Percentiles rank a stretch among this genome's conserved stretches.
Evolutionary conservation across 495 filamentous ascomycete genomes (phyloP).

Genomic region (Lineolata rhizophorae): DNA sequence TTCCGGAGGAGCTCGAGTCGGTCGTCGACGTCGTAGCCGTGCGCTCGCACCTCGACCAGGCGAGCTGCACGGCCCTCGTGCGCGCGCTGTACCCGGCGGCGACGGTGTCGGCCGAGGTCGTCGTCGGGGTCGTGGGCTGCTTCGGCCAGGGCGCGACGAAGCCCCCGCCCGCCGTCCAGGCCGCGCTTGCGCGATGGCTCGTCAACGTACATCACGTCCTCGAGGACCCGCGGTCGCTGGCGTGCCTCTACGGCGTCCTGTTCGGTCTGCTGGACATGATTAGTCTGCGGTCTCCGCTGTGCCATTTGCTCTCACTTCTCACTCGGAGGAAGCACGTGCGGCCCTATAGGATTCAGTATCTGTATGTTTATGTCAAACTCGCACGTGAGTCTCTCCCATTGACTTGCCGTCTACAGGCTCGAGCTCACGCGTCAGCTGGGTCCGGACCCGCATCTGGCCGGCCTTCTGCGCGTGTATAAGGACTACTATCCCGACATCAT

Average conservation of each 20-base stretch:
- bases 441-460: constrained; percentile 52
- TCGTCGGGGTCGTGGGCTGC: constrained; percentile 46
- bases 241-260: constrained; percentile 51
- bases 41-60: constrained; percentile 53
- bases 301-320: constrained; percentile 63
- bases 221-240: constrained; percentile 39
- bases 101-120: constrained; percentile 34
- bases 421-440: constrained; percentile 35
- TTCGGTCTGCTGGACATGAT: constrained; percentile 76
- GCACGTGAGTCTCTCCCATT: not conserved
- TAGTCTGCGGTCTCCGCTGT: constrained; percentile 45
- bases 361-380: constrained; percentile 28
- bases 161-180: constrained; percentile 46
- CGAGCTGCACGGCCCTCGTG: constrained; percentile 38
- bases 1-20: constrained; percentile 31
- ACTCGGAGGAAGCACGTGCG: constrained; percentile 76
- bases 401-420: constrained; percentile 26
- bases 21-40: constrained; percentile 45
- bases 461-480: constrained; percentile 67
- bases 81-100: constrained; percentile 54
- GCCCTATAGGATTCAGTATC: constrained; percentile 59
- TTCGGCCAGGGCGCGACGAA: constrained; percentile 65
- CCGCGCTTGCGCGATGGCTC: constrained; percentile 56
- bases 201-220: constrained; percentile 55
- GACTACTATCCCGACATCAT: constrained; percentile 83